Evolutionary conservation across 495 filamentous ascomycete genomes (phyloP), one percentile per base, ranked within the genome.

Genomic region (Xylona heveae): DNA sequence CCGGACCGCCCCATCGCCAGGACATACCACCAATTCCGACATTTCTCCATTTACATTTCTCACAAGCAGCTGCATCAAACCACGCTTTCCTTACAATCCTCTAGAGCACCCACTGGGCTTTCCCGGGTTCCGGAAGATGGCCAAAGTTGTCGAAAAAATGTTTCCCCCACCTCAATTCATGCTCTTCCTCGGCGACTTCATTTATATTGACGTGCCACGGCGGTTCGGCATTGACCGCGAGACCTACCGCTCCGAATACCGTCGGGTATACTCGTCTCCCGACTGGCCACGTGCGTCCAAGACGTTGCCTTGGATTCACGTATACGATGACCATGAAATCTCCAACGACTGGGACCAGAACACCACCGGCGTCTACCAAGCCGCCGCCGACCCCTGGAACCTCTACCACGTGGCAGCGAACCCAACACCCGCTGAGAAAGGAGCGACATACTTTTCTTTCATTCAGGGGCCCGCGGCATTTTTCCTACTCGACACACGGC

Each of bases 141-240:
- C 55, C 0, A 31, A 52, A 4, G 50, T 50, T 20, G 49, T 79
- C 9, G 65, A 68, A 13, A 64, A 67, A 29, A 49, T 66, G 21
- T 49, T 88, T 4, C 71, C 74, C 2, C n/a, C n/a, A n/a, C 36
- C 36, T 17, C 70, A 73, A 35, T 95, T 97, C 41, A 94, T 97
- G 84, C 64, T 97, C 16, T 97, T 97, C 59, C 68, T 97, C 0
- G 88, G 85, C n/a, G 88, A 97, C 47, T 97, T 94, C 49, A 92
- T 97, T 48, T 97, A 97, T 48, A 73, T 90, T 38, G 88, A 97
- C 37, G 81, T 94, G 0, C 88, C 88, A 0, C 59, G 66, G 19
- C 70, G 74, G 22, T 75, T 81, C 41, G 83, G 80, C 8, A 69
- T 59, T 13, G 59, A 65, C 3, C 55, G 64, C 6, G 69, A 78